Evolutionary conservation across 805 yeast species (phyloP), one percentile per base, ranked within the genome.

Genomic region (Ogataea henricii): DNA sequence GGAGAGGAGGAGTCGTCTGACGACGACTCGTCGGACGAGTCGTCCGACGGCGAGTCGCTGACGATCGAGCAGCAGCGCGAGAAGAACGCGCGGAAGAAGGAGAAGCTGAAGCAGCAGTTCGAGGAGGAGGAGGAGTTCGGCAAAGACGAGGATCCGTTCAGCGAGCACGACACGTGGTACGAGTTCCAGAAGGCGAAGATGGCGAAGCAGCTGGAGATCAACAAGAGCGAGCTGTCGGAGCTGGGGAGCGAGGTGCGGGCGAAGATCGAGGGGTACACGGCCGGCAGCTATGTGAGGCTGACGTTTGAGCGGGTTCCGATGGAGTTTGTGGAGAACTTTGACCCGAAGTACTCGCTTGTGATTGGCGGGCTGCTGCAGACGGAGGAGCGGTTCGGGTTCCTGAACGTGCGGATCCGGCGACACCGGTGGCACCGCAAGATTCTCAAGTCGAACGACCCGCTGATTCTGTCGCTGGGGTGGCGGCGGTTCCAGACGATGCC

Each of bases 361-460:
- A 70, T 95, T 58, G 99, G 99, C 49, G 97, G 98, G 2, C 72
- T 94, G 48, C 72, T 92, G 50, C 82, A 94, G 30, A 89, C 96
- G 4, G 99, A 94, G 65, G 86, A 90, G 48, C 78, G 96, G 62
- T 92, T 91, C 64, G 99, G 99, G 5, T 85, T 87, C 62, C 76
- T 90, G 71, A 92, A 89, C 63, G 97, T 89, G 40, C 82, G 98
- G 72, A 82, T 94, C 52, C 90, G 97, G 81, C 84, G 97, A 69
- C 99, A 94, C 66, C 83, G 99, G 74, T 94, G 99, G 99, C 97
- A 94, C 70, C 92, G 90, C 65, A 90, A 90, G 77, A 89, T 95
- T 49, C 75, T 94, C 59, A 94, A 94, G 68, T 82, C 97, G 8
- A 95, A 89, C 63, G 99, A 94, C 70, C 99, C 99, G 1, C 75